phyloP scores from a whole-genome alignment of 73 alveolate species.

The Tetrahymena borealis region DNA sequence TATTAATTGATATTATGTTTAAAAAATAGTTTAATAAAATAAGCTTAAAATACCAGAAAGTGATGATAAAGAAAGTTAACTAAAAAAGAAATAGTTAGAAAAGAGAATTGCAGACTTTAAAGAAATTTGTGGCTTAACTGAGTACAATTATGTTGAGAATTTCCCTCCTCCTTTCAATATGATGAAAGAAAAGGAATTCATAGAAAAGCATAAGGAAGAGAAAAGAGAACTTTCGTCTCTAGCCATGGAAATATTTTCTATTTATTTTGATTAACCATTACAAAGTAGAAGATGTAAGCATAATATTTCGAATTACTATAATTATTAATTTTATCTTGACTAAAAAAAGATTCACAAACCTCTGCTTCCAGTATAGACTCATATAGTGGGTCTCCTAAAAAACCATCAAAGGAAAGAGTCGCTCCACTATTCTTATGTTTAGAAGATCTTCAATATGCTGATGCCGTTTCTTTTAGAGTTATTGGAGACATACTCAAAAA shows the following conservation, averaged over 20 bases:
- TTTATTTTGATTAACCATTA: background rate
- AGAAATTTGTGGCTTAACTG: background rate
- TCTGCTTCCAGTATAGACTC: background rate
- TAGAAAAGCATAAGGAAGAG: background rate
- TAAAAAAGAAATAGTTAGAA: background rate
- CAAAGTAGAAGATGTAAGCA: background rate
- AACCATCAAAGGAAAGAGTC: background rate
- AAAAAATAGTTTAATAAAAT: too few relatives aligned
- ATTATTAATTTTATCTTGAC: too few relatives aligned
- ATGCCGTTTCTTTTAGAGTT: slow-evolving; percentile 10
- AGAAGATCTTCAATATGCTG: slow-evolving; percentile 40
- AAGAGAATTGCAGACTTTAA: background rate
- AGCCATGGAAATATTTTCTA: background rate
- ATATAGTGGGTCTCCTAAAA: background rate
- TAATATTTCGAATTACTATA: too few relatives aligned
- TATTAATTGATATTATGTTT: too few relatives aligned
- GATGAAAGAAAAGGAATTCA: background rate
- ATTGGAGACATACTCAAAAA: slow-evolving; percentile 13
- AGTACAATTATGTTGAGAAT: background rate
- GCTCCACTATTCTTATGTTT: slow-evolving; percentile 20
- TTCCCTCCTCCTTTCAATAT: background rate
- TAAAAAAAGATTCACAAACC: background rate
- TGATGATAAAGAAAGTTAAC: too few relatives aligned
- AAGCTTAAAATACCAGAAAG: too few relatives aligned
- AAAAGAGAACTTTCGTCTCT: background rate